A percentile compares a stretch with the other conserved stretches of the same genome.
These are phyloP conservation scores for Termitomyces sp. DNA, from an alignment of 768 basidiomycete genomes.

Conservation along the genomic window DNA sequence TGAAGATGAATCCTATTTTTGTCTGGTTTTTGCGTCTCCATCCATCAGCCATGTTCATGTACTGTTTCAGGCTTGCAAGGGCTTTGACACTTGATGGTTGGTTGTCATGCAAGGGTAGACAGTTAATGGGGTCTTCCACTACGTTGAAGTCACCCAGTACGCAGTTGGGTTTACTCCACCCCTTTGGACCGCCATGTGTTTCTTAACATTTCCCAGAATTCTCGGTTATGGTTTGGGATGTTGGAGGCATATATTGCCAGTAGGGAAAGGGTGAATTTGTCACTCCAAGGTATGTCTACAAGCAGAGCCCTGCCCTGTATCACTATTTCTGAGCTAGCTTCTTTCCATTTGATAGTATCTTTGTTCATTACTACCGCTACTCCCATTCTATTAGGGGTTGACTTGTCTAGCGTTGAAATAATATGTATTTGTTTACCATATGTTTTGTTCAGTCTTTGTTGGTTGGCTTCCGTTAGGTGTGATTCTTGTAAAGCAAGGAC, in stretches of 20 bases:
- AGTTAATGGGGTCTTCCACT: conserved; percentile 31
- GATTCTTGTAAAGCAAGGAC: conserved; percentile 28
- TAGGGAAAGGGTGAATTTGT: conserved; percentile 15
- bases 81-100: too few species aligned
- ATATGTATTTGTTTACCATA: conserved; percentile 16
- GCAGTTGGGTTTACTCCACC: conserved; percentile 22
- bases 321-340: not conserved
- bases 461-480: conserved; percentile 21
- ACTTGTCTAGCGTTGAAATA: conserved; percentile 10
- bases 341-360: conserved; percentile 15
- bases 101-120: conserved; percentile 20
- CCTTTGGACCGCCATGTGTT: not conserved
- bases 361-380: conserved; percentile 33
- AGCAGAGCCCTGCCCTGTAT: not conserved
- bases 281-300: not conserved
- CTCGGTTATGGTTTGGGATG: conserved; percentile 16
- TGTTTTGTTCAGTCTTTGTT: conserved; percentile 7
- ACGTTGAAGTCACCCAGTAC: conserved; percentile 41
- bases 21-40: conserved; percentile 2
- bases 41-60: conserved; percentile 1
- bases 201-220: conserved; percentile 27
- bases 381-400: conserved; percentile 18
- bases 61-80: not conserved
- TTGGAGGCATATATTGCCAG: conserved; percentile 36
- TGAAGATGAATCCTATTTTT: not conserved